Conservation (phyloP, 257 asterid species). For the Scutellaria barbata region DNA sequence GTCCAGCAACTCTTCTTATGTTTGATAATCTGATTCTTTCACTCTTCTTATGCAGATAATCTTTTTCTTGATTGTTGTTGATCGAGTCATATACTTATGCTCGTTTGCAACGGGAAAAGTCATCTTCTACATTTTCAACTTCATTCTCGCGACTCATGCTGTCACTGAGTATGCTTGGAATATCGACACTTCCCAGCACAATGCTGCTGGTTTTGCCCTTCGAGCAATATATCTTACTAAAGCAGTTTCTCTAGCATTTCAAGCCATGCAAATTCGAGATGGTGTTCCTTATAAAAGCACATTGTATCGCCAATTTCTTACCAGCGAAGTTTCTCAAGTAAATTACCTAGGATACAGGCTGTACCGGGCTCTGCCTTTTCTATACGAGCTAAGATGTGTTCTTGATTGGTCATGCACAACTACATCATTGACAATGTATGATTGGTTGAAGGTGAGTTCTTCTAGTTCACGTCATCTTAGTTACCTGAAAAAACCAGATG, state of each 20-base stretch:
- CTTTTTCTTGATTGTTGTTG: constrained; percentile 94
- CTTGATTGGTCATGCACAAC: constrained; percentile 99
- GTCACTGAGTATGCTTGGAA: constrained; percentile 90
- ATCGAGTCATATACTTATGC: constrained; percentile 90
- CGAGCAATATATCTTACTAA: constrained; percentile 91
- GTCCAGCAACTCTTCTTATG: too few relatives aligned
- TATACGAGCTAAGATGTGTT: constrained; percentile 91
- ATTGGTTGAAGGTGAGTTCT: constrained; percentile 93
- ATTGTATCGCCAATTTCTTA: constrained; percentile 92
- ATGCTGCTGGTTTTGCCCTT: constrained; percentile 87
- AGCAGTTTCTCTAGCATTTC: constrained; percentile 82
- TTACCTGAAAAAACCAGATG: not conserved
- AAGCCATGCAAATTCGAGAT: constrained; percentile 92
- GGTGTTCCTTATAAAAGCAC: constrained; percentile 96
- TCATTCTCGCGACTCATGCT: constrained; percentile 76
- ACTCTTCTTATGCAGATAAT: constrained; percentile 60
- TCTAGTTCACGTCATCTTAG: not conserved
- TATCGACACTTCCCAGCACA: constrained; percentile 76
- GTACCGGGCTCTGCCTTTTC: constrained; percentile 95
- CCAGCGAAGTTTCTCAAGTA: constrained; percentile 86
- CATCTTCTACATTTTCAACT: constrained; percentile 82
- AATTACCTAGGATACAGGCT: constrained; percentile 89
- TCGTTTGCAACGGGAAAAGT: constrained; percentile 93
- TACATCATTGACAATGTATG: constrained; percentile 95
- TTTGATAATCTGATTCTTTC: constrained; percentile 25